Conservation (phyloP, 305 asterid genomes). For the Fraxinus baroniana region DNA sequence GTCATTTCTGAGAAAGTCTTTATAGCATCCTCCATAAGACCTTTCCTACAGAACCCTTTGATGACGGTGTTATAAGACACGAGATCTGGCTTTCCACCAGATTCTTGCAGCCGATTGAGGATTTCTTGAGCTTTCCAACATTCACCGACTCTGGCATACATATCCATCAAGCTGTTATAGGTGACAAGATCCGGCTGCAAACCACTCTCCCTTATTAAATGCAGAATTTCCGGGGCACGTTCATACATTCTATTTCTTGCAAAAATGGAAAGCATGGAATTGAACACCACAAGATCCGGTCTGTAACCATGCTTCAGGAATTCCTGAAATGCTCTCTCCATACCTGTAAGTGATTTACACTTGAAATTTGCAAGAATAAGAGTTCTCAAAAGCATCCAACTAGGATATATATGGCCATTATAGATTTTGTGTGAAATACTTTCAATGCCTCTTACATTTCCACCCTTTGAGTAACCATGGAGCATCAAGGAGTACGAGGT, state of each 20-base stretch:
- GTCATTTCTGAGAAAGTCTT: conserved; percentile 74
- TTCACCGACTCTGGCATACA: conserved; percentile 89
- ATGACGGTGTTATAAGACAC: conserved; percentile 91
- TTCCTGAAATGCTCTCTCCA: conserved; percentile 93
- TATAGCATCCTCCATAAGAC: conserved; percentile 84
- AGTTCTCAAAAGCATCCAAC: conserved; percentile 86
- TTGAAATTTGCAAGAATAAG: conserved; percentile 75
- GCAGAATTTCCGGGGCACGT: conserved; percentile 66
- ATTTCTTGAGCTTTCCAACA: conserved; percentile 95
- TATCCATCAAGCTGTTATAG: conserved; percentile 88
- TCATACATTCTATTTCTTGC: conserved; percentile 76
- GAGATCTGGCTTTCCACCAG: conserved; percentile 72
- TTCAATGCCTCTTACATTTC: conserved; percentile 72
- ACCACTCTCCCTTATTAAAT: conserved; percentile 58
- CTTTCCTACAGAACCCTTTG: conserved; percentile 91
- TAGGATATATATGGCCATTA: conserved; percentile 73
- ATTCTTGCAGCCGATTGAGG: conserved; percentile 52
- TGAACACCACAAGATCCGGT: conserved; percentile 75
- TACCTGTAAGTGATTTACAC: conserved; percentile 69
- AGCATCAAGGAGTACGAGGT: conserved; percentile 79
- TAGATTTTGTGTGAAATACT: conserved; percentile 72
- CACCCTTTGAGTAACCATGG: conserved; percentile 80
- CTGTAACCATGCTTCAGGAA: conserved; percentile 68
- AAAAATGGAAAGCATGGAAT: conserved; percentile 76
- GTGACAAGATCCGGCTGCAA: conserved; percentile 78